phyloP scores from a whole-genome alignment of 495 filamentous ascomycete species.

The Penicillium dipodomyicola region DNA sequence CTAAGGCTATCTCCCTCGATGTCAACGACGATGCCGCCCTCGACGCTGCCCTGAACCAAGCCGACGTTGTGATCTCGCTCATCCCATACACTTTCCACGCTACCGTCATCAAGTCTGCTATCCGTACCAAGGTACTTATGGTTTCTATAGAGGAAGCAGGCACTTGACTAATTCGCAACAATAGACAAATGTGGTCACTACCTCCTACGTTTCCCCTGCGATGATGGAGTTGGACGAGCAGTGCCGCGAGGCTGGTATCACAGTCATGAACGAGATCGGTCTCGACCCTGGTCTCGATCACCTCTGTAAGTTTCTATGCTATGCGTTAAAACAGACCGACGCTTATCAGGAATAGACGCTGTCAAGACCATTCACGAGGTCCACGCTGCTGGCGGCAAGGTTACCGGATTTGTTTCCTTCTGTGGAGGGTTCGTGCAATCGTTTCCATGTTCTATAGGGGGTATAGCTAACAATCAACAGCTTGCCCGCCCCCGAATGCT shows the following conservation, averaged over 20 bases:
- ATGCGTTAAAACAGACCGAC: neutral
- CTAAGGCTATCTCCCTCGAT: conserved; percentile 76
- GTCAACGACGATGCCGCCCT: conserved; percentile 71
- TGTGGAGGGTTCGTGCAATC: conserved; percentile 62
- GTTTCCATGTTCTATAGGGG: neutral
- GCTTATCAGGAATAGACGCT: conserved; percentile 62
- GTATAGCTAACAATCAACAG: neutral
- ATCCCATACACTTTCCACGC: conserved; percentile 95
- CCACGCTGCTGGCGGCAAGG: conserved; percentile 81
- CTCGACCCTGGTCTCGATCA: conserved; percentile 46
- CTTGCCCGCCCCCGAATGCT: conserved; percentile 76
- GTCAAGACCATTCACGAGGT: conserved; percentile 81
- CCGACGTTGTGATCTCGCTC: conserved; percentile 75
- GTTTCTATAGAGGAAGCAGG: neutral
- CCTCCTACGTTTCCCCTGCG: conserved; percentile 88
- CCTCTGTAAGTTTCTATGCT: conserved; percentile 18
- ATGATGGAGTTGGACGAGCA: conserved; percentile 85
- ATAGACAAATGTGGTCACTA: conserved; percentile 88
- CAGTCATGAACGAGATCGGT: conserved; percentile 98
- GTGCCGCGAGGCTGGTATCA: conserved; percentile 89
- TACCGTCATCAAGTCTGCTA: conserved; percentile 88
- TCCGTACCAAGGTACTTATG: conserved; percentile 61
- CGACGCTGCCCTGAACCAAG: conserved; percentile 72
- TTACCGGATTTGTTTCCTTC: conserved; percentile 78
- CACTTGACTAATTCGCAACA: neutral